These are phyloP conservation scores for Colletotrichum costaricense DNA, from an alignment of 2,329 filamentous ascomycete species.

Conservation along the genomic window DNA sequence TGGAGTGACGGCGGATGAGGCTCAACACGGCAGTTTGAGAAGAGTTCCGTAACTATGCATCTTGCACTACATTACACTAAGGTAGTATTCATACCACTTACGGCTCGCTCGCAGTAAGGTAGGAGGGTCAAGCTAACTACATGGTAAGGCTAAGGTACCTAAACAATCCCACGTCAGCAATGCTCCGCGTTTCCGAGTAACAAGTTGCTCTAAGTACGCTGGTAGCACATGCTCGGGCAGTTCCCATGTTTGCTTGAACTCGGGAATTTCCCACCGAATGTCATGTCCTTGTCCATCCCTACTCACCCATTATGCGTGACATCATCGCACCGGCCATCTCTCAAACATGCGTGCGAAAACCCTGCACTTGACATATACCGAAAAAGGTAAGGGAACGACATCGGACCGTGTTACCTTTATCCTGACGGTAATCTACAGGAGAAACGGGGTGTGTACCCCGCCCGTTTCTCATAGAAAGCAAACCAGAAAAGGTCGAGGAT, in stretches of 20 bases:
- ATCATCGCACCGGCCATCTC: constrained; percentile 8
- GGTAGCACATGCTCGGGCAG: neutral
- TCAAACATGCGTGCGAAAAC: neutral
- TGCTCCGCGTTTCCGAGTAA: neutral
- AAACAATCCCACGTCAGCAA: neutral
- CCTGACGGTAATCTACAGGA: neutral
- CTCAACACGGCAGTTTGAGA: neutral
- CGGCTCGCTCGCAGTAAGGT: too few relatives aligned
- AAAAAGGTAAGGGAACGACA: neutral
- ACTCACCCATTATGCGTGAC: constrained; percentile 10
- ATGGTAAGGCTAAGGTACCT: neutral
- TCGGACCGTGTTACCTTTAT: neutral
- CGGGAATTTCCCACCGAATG: neutral
- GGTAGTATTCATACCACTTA: too few relatives aligned
- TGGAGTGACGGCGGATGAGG: constrained; percentile 3
- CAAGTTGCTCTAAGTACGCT: neutral
- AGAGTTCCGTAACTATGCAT: neutral
- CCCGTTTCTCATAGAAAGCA: constrained; percentile 13
- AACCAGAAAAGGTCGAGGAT: neutral
- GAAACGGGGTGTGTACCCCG: constrained; percentile 11
- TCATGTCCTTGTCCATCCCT: neutral
- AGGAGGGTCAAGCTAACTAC: neutral
- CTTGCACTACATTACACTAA: too few relatives aligned
- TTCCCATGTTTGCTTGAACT: neutral
- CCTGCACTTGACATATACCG: neutral